phyloP scores from a whole-genome alignment of 495 filamentous ascomycete genomes.

The Amorphotheca resinae region DNA sequence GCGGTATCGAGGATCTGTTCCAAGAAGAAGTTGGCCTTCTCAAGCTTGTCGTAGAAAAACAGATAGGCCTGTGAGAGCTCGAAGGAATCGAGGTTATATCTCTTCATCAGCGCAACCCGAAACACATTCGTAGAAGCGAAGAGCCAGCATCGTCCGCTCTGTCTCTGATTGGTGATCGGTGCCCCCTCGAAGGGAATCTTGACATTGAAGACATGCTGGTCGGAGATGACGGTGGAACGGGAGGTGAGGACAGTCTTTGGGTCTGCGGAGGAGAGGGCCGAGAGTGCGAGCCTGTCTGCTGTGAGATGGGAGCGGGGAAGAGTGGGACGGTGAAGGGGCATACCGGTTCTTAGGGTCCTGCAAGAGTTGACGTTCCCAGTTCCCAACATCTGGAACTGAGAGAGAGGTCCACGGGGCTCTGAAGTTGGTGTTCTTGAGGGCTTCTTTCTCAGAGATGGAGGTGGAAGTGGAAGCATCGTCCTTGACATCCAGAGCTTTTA shows the following conservation, averaged over 20 bases:
- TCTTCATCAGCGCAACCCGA: conserved; percentile 70
- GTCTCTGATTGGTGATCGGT: conserved; percentile 74
- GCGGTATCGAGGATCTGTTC: conserved; percentile 68
- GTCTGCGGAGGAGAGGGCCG: conserved; percentile 47
- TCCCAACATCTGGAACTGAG: conserved; percentile 30
- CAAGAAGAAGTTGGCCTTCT: conserved; percentile 82
- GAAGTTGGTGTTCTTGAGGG: conserved; percentile 2
- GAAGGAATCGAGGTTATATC: conserved; percentile 62
- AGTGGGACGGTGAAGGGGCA: neutral
- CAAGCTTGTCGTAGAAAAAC: conserved; percentile 93
- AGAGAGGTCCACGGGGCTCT: conserved; percentile 24
- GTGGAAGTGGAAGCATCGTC: conserved; percentile 23
- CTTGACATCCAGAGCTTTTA: conserved; percentile 28
- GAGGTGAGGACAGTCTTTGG: conserved; percentile 41
- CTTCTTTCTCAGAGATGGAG: conserved; percentile 24
- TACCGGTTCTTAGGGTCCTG: conserved; percentile 51
- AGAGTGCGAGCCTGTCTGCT: conserved; percentile 44
- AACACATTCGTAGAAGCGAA: conserved; percentile 84
- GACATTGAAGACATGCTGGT: conserved; percentile 69
- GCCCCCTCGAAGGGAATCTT: conserved; percentile 70
- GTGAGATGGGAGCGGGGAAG: neutral
- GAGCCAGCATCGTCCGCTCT: conserved; percentile 76
- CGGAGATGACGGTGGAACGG: conserved; percentile 42
- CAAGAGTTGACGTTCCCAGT: conserved; percentile 50
- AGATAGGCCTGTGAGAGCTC: conserved; percentile 78